Percentiles rank a stretch among this genome's conserved stretches.
These are phyloP conservation scores for Pichia inconspicua DNA, from an alignment of 1,139 yeast genomes.

Conservation along the genomic window DNA sequence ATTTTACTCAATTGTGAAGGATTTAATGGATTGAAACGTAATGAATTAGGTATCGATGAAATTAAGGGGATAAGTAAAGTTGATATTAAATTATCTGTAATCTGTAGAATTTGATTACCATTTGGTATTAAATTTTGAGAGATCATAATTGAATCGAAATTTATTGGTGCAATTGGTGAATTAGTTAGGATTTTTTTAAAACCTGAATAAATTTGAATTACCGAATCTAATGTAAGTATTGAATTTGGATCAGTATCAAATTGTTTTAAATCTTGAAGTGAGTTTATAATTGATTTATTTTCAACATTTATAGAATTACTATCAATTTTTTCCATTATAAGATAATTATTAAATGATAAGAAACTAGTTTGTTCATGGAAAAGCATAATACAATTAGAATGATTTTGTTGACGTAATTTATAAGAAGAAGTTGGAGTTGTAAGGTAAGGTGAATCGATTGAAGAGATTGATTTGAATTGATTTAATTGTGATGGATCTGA, in stretches of 20 bases:
- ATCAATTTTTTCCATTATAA: slow-evolving; percentile 2
- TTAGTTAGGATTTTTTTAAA: not conserved
- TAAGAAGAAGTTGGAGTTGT: slow-evolving; percentile 47
- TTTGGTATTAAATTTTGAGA: slow-evolving; percentile 2
- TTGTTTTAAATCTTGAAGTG: not conserved
- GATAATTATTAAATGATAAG: slow-evolving; percentile 7
- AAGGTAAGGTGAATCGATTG: slow-evolving; percentile 6
- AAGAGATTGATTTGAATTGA: slow-evolving; percentile 8
- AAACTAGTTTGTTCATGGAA: slow-evolving; percentile 26
- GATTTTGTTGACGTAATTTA: slow-evolving; percentile 70
- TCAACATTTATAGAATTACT: not conserved
- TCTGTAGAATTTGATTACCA: not conserved
- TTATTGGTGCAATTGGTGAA: slow-evolving; percentile 3
- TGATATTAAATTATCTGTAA: not conserved
- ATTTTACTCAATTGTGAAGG: not conserved
- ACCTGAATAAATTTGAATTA: not conserved
- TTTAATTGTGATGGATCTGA: not conserved
- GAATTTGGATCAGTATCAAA: not conserved
- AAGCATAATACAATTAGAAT: slow-evolving; percentile 71
- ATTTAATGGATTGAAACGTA: too few species aligned
- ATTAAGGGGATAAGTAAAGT: too few species aligned
- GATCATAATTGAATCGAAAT: slow-evolving; percentile 6
- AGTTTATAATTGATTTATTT: not conserved
- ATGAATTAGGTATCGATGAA: too few species aligned
- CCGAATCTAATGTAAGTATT: not conserved